Conservation (phyloP, 345 rosid genomes). For the Lumnitzera littorea region DNA sequence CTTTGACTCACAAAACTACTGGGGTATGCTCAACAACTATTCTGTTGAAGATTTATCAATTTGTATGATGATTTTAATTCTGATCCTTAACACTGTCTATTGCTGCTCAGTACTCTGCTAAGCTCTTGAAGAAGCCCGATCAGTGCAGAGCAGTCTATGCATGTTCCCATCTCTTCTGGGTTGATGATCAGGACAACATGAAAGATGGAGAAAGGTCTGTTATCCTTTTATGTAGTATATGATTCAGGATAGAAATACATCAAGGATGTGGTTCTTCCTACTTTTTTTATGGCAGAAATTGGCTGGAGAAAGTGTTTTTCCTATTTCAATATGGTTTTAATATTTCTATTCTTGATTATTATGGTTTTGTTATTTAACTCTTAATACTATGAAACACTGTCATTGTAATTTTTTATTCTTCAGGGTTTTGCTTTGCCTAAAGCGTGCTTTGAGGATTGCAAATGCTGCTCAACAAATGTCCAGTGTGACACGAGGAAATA, state of each 20-base stretch:
- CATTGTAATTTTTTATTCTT: constrained; percentile 1
- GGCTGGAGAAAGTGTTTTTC: too few species aligned
- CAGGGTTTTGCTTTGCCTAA: constrained; percentile 88
- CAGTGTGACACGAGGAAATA: constrained; percentile 62
- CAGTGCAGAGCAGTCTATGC: constrained; percentile 97
- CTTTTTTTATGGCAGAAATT: too few species aligned
- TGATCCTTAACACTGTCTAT: constrained; percentile 13
- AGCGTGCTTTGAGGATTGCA: constrained; percentile 93
- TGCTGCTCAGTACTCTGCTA: constrained; percentile 82
- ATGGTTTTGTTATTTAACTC: too few species aligned
- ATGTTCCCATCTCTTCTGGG: constrained; percentile 97
- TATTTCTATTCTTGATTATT: too few species aligned
- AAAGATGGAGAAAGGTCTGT: constrained; percentile 94
- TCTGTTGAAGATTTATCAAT: background rate
- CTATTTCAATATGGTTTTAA: too few species aligned
- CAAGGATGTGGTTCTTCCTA: background rate
- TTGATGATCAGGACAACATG: constrained; percentile 73
- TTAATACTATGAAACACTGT: too few species aligned
- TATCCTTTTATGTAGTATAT: background rate
- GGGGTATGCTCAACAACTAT: constrained; percentile 56
- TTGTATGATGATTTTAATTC: constrained; percentile 8
- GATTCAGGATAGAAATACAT: background rate
- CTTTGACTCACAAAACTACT: constrained; percentile 87
- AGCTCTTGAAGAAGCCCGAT: constrained; percentile 96
- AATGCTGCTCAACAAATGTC: constrained; percentile 92